phyloP scores from a whole-genome alignment of 345 rosid species.

The Kandelia obovata region DNA sequence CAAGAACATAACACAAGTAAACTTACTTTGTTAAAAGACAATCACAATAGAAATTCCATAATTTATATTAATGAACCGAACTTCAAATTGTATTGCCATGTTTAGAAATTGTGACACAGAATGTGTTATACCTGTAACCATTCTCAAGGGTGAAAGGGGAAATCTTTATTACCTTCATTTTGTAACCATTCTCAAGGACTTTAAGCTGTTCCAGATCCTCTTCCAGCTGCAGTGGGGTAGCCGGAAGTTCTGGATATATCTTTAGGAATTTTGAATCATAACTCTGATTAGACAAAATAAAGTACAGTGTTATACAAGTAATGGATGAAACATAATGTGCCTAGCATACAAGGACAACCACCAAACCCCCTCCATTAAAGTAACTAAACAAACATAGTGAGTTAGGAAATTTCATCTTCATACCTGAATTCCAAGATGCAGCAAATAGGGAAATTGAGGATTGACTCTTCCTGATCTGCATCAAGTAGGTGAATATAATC shows the following conservation, averaged over 20 bases:
- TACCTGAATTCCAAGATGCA: slow-evolving; percentile 99
- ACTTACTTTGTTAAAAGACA: too few relatives aligned
- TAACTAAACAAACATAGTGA: background rate
- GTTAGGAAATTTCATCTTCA: background rate
- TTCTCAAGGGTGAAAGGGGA: background rate
- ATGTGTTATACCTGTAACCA: too few relatives aligned
- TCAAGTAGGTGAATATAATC: slow-evolving; percentile 18
- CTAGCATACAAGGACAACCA: background rate
- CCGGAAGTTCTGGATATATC: slow-evolving; percentile 73
- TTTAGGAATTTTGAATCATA: slow-evolving; percentile 82
- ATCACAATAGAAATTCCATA: too few relatives aligned
- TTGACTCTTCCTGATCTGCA: slow-evolving; percentile 76
- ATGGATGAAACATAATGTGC: slow-evolving; percentile 1
- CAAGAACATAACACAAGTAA: too few relatives aligned
- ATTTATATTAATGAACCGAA: too few relatives aligned
- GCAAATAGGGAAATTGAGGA: slow-evolving; percentile 76
- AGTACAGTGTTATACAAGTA: background rate
- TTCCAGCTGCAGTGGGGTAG: slow-evolving; percentile 86
- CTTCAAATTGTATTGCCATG: too few relatives aligned
- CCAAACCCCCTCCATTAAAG: background rate
- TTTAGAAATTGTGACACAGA: too few relatives aligned
- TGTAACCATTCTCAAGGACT: slow-evolving; percentile 94
- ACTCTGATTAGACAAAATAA: slow-evolving; percentile 47
- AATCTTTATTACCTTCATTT: slow-evolving; percentile 68
- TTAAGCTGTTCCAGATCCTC: slow-evolving; percentile 98